Percentiles rank a stretch among this genome's conserved stretches.
Conservation (phyloP, 345 rosid genomes). For the Boechera stricta region DNA sequence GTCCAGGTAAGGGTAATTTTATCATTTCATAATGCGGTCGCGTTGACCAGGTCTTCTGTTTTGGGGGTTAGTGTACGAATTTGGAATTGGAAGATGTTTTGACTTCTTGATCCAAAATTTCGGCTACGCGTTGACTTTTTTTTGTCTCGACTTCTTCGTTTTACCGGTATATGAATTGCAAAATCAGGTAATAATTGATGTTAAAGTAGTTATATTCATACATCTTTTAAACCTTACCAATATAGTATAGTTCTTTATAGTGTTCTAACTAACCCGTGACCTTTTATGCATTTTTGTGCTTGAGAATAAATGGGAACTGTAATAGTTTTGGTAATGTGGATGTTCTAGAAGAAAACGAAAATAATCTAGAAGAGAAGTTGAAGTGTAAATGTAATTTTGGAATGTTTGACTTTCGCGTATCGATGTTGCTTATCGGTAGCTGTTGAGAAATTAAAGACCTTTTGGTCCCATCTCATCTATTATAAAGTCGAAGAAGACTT, state of each 20-base stretch:
- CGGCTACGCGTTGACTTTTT: constrained; percentile 38
- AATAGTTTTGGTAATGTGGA: constrained; percentile 10
- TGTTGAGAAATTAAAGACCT: constrained; percentile 14
- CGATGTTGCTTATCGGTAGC: constrained; percentile 27
- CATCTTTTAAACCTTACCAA: constrained; percentile 20
- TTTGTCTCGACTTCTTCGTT: background rate
- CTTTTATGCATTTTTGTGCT: background rate
- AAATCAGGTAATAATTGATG: background rate
- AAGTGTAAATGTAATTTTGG: constrained; percentile 35
- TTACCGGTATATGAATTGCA: background rate
- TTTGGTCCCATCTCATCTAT: constrained; percentile 35
- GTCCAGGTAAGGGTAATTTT: background rate
- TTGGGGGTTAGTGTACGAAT: constrained; percentile 18
- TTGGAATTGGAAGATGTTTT: constrained; percentile 28
- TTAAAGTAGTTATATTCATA: constrained; percentile 4
- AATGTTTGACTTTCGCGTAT: constrained; percentile 40
- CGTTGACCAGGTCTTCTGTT: constrained; percentile 31
- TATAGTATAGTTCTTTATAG: background rate
- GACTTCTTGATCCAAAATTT: constrained; percentile 26
- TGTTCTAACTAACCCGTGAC: constrained; percentile 36
- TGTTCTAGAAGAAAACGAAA: constrained; percentile 19
- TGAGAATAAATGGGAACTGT: constrained; percentile 3
- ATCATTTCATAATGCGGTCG: background rate
- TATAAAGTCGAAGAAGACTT: constrained; percentile 23
- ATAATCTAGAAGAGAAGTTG: background rate